Conservation (phyloP, 2,329 filamentous ascomycete species). For the Zymoseptoria pseudotritici region DNA sequence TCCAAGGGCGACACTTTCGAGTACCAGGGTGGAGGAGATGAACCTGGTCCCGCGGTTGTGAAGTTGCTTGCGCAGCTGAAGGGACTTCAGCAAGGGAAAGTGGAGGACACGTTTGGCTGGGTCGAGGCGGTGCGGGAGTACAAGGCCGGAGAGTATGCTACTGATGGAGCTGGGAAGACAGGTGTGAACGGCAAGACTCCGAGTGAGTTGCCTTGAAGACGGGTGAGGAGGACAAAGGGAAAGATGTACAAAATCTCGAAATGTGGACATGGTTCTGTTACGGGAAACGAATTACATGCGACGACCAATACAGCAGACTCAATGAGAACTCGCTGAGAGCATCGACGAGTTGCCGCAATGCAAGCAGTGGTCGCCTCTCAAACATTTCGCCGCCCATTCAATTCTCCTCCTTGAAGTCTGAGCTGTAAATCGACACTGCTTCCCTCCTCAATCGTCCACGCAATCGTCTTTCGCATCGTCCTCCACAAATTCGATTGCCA, state of each 20-base stretch:
- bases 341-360: too few species aligned
- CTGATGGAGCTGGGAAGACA: slow-evolving; percentile 9
- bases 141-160: slow-evolving; percentile 25
- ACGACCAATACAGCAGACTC: too few species aligned
- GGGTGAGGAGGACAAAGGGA: neutral
- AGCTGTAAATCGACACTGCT: too few species aligned
- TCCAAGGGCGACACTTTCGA: slow-evolving; percentile 49
- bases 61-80: slow-evolving; percentile 70
- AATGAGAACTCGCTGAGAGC: too few species aligned
- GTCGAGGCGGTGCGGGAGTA: slow-evolving; percentile 40
- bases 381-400: too few species aligned
- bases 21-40: slow-evolving; percentile 52
- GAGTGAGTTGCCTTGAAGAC: slow-evolving; percentile 19
- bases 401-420: too few species aligned
- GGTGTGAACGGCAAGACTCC: slow-evolving; percentile 14
- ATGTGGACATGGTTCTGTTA: too few species aligned
- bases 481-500: neutral
- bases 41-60: slow-evolving; percentile 65
- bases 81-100: slow-evolving; percentile 76
- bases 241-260: too few species aligned
- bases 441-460: too few species aligned
- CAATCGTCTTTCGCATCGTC: neutral
- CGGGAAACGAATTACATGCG: too few species aligned
- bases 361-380: too few species aligned
- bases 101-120: slow-evolving; percentile 73